These are phyloP conservation scores for Lathyrus oleraceus DNA, from an alignment of 306 rosid species.

Conservation along the genomic window DNA sequence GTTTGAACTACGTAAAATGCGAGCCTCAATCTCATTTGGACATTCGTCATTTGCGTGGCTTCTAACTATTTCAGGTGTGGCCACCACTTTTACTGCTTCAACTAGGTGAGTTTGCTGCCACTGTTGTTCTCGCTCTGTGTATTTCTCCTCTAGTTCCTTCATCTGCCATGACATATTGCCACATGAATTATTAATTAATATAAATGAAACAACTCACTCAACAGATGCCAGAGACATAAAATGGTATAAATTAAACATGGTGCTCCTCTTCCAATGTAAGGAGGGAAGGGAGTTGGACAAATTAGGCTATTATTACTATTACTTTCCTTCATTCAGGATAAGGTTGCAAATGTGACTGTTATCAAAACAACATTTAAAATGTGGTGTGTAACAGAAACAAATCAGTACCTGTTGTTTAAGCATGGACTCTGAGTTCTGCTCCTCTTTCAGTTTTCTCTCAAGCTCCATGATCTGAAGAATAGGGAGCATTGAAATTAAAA, in stretches of 20 bases:
- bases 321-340: background rate
- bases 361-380: constrained; percentile 1
- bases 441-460: constrained; percentile 71
- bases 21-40: constrained; percentile 54
- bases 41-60: constrained; percentile 43
- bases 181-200: background rate
- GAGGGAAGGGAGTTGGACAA: background rate
- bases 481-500: constrained; percentile 19
- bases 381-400: background rate
- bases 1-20: constrained; percentile 57
- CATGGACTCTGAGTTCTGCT: constrained; percentile 50
- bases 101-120: constrained; percentile 44
- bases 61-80: constrained; percentile 54
- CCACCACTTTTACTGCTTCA: constrained; percentile 44
- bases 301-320: background rate
- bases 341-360: background rate
- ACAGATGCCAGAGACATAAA: background rate
- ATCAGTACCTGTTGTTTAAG: constrained; percentile 63
- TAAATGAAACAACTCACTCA: background rate
- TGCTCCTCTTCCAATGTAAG: background rate
- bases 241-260: background rate
- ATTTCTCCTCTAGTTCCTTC: constrained; percentile 66
- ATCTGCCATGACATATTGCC: constrained; percentile 51
- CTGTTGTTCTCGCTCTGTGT: constrained; percentile 57
- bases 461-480: constrained; percentile 63